Conservation (phyloP, 2,329 filamentous ascomycete species). For the Proliferodiscus dingleyae region DNA sequence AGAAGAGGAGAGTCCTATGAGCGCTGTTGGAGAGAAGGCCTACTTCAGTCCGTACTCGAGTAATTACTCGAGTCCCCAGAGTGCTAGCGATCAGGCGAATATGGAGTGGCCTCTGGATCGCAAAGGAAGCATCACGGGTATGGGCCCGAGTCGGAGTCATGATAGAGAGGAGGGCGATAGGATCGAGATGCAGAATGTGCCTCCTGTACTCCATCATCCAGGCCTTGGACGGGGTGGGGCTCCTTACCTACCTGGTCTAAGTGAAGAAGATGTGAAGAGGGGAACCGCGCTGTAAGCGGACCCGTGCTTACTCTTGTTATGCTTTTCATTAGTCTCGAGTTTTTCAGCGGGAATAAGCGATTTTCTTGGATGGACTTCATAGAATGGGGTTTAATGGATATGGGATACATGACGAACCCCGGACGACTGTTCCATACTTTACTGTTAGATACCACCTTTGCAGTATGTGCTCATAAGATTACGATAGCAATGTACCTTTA, state of each 20-base stretch:
- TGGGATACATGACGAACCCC: too few species aligned
- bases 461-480: too few species aligned
- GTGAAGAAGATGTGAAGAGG: slow-evolving; percentile 20
- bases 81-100: slow-evolving; percentile 12
- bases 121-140: slow-evolving; percentile 14
- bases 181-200: slow-evolving; percentile 25
- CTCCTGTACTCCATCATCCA: slow-evolving; percentile 26
- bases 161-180: slow-evolving; percentile 17
- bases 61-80: slow-evolving; percentile 53
- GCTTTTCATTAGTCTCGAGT: not conserved
- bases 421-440: too few species aligned
- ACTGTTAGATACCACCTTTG: too few species aligned
- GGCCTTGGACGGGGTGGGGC: slow-evolving; percentile 18
- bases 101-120: slow-evolving; percentile 13
- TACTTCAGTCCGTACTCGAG: slow-evolving; percentile 58
- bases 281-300: slow-evolving; percentile 16
- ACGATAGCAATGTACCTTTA: too few species aligned
- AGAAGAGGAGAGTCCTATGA: slow-evolving; percentile 22
- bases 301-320: not conserved
- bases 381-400: too few species aligned
- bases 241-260: slow-evolving; percentile 4
- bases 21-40: slow-evolving; percentile 36
- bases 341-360: slow-evolving; percentile 6
- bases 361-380: too few species aligned
- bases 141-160: slow-evolving; percentile 9